A percentile compares a stretch with the other conserved stretches of the same genome.
Evolutionary conservation across 805 yeast genomes (phyloP).

Genomic region (Zygosaccharomyces bailii): DNA sequence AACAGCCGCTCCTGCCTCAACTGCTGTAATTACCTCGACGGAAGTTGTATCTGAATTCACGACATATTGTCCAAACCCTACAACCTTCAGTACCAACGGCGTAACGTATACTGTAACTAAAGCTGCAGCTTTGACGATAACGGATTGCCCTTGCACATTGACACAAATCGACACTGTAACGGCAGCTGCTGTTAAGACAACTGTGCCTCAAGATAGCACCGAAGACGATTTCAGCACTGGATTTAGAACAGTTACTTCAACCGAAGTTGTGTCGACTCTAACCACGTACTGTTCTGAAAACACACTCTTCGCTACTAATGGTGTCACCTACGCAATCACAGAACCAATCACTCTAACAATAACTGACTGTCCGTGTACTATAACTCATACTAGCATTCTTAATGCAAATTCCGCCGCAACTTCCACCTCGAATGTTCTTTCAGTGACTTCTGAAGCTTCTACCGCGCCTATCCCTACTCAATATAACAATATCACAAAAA

Average conservation of each 20-base stretch:
- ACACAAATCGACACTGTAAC: too few species aligned
- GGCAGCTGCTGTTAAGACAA: too few species aligned
- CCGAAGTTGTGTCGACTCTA: neutral
- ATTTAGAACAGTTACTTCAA: neutral
- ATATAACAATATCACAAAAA: neutral
- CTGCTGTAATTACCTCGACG: constrained; percentile 10
- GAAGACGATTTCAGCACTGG: too few species aligned
- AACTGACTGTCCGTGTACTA: neutral
- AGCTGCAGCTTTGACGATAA: constrained; percentile 79
- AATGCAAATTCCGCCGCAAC: neutral
- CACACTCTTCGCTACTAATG: neutral
- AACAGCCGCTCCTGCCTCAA: too few species aligned
- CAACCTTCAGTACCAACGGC: constrained; percentile 61
- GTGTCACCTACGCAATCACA: neutral
- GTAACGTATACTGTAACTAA: constrained; percentile 69
- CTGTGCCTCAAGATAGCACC: too few species aligned
- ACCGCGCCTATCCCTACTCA: neutral
- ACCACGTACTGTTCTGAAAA: neutral
- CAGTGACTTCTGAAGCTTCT: too few species aligned
- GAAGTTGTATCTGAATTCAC: constrained; percentile 38
- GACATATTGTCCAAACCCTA: constrained; percentile 79
- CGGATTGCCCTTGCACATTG: constrained; percentile 81
- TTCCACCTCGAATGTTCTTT: neutral
- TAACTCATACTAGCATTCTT: neutral
- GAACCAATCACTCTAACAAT: neutral